A percentile compares a stretch with the other conserved stretches of the same genome.
Evolutionary conservation across 2,329 filamentous ascomycete species (phyloP).

Genomic region (Curvularia verruculosa): DNA sequence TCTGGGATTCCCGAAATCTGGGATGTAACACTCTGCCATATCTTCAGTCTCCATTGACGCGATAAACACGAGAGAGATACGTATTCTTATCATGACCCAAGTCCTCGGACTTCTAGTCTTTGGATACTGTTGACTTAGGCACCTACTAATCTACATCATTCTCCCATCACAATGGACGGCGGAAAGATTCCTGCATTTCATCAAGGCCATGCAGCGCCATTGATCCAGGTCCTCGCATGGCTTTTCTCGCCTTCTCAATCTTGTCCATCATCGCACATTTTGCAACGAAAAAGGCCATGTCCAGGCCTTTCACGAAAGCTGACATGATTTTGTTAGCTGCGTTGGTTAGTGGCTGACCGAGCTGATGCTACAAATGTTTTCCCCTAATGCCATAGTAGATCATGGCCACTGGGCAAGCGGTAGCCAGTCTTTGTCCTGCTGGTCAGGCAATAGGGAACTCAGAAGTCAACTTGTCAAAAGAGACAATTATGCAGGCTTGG

Average conservation of each 20-base stretch:
- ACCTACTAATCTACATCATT: no score
- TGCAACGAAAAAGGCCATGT: constrained; percentile 12
- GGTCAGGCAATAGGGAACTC: constrained; percentile 14
- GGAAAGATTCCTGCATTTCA: constrained; percentile 1
- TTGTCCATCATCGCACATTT: constrained; percentile 9
- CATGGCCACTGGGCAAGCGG: constrained; percentile 2
- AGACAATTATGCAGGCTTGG: not conserved
- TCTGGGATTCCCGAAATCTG: no score
- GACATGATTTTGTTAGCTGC: constrained; percentile 6
- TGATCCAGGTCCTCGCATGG: constrained; percentile 16
- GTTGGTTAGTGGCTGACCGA: not conserved
- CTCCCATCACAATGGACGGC: not conserved
- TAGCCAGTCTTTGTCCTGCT: constrained; percentile 8
- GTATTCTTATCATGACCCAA: no score
- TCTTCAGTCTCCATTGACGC: no score
- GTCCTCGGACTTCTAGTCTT: no score
- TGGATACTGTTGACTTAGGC: no score
- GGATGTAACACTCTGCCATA: no score
- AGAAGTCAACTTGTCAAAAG: not conserved
- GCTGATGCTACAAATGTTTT: not conserved
- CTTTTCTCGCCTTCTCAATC: constrained; percentile 14
- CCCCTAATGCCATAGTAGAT: not conserved
- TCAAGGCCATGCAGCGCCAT: constrained; percentile 8
- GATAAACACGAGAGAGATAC: no score
- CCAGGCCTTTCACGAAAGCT: not conserved